Conservation (phyloP, 2,329 filamentous ascomycete species). For the Aureobasidium sp. region DNA sequence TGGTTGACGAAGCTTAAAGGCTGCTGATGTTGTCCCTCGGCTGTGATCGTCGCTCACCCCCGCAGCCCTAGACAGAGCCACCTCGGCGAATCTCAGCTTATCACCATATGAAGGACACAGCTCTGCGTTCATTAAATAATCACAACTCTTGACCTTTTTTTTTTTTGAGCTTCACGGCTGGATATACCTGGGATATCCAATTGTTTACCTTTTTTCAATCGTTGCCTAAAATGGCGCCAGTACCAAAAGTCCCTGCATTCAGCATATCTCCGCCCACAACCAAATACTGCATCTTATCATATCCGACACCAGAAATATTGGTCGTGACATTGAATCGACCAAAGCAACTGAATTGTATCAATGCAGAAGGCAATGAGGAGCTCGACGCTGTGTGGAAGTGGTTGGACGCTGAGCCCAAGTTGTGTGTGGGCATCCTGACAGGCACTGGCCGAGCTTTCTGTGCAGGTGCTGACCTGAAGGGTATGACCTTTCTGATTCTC, state of each 20-base stretch:
- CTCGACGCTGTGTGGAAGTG: conserved; percentile 27
- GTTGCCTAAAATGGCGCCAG: neutral
- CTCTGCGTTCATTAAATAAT: neutral
- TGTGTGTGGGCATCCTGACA: conserved; percentile 29
- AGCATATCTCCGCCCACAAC: conserved; percentile 16
- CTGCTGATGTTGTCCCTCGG: neutral
- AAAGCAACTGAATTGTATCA: conserved; percentile 31
- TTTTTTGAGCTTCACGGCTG: neutral
- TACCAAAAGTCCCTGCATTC: neutral
- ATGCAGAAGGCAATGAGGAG: conserved; percentile 26
- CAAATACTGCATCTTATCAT: conserved; percentile 26
- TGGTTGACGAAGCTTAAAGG: neutral
- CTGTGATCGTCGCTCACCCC: conserved; percentile 6
- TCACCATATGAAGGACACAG: neutral
- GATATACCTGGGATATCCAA: neutral
- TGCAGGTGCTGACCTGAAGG: conserved; percentile 32
- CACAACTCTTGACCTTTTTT: neutral
- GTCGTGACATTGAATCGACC: conserved; percentile 30
- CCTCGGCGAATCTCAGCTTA: neutral
- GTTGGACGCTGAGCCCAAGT: conserved; percentile 28
- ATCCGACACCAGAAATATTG: conserved; percentile 26
- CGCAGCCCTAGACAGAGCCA: conserved; percentile 1
- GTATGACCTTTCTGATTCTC: conserved; percentile 16
- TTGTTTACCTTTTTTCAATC: neutral
- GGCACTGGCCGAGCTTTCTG: conserved; percentile 31